Evolutionary conservation across 768 basidiomycete species (phyloP), one percentile per base, ranked within the genome.

Genomic region (Amanita phalloides): DNA sequence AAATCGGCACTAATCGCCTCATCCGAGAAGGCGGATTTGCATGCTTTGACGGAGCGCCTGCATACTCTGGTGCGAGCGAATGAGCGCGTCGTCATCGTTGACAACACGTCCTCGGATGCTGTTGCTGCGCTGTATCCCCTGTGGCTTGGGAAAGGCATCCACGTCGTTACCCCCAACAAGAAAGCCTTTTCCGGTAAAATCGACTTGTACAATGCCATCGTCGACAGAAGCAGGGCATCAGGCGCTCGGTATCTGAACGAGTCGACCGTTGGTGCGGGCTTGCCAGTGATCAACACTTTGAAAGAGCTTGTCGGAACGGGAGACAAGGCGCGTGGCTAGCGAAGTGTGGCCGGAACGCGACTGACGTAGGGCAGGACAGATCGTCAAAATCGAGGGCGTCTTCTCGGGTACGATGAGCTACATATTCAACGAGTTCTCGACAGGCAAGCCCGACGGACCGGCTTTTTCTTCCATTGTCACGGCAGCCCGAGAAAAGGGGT

Each of bases 351-450:
- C 45, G 11, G 9, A 17, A 35, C 3, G 20, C 20, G 8, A 14
- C 20, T 26, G 30, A 43, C n/a, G 21, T 28, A 21, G 17, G n/a
- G 17, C 11, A 13, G 44, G 23, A 10, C 54, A 89, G 85, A 72
- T 95, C 55, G 70, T 75, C 60, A 95, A 90, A 73, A 90, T 98
- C 57, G 96, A 99, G 66, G 96, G 96, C 36, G 96, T 98, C 20
- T 90, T 99, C 67, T 93, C 90, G 4, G 96, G 96, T 7, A 99
- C 96, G 2, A 81, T 99, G 76, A 91, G 87, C 64, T 99, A 98
- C 71, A 98, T 99, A 70, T 99, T 99, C 77, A 98, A 98, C 71
- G 83, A 92, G 56, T 90, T 93, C 71, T 84, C 89, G 2, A 84
- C 81, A 3, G 82, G 79, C 1, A 74, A 76, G 43, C 69, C 81